phyloP scores from a whole-genome alignment of 345 rosid genomes.

The Gossypium sturtianum region DNA sequence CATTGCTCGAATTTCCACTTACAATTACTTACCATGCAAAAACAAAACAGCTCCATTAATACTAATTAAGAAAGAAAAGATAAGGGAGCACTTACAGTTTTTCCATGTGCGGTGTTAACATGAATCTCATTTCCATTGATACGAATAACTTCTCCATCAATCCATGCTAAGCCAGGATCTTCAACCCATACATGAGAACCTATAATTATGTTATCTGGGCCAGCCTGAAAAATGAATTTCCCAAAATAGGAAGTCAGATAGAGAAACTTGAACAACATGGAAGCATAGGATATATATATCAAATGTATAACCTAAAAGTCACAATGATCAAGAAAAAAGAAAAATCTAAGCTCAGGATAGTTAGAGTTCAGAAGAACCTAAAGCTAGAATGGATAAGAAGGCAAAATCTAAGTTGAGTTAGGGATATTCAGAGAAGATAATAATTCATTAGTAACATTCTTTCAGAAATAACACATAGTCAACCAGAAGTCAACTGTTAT shows the following conservation, averaged over 20 bases:
- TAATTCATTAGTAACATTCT: background rate
- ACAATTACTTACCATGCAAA: background rate
- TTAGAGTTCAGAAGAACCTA: background rate
- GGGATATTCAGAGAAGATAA: background rate
- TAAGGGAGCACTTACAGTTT: constrained; percentile 49
- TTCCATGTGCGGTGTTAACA: constrained; percentile 57
- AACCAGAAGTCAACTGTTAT: background rate
- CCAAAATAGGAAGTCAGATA: background rate
- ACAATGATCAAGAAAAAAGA: background rate
- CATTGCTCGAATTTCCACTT: background rate
- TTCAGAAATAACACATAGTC: background rate
- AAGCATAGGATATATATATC: background rate
- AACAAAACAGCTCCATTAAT: background rate
- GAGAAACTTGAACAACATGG: background rate
- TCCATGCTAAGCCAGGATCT: constrained; percentile 77
- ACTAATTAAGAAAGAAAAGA: background rate
- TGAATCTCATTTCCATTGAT: constrained; percentile 73
- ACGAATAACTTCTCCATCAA: constrained; percentile 83
- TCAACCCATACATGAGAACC: constrained; percentile 99
- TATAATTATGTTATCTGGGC: constrained; percentile 73
- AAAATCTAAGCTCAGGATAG: background rate
- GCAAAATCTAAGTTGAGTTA: background rate
- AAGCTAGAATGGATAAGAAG: background rate
- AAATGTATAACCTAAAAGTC: background rate
- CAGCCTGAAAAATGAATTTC: constrained; percentile 47